Evolutionary conservation across 805 yeast species (phyloP).

Genomic region (Candida hungchunana): DNA sequence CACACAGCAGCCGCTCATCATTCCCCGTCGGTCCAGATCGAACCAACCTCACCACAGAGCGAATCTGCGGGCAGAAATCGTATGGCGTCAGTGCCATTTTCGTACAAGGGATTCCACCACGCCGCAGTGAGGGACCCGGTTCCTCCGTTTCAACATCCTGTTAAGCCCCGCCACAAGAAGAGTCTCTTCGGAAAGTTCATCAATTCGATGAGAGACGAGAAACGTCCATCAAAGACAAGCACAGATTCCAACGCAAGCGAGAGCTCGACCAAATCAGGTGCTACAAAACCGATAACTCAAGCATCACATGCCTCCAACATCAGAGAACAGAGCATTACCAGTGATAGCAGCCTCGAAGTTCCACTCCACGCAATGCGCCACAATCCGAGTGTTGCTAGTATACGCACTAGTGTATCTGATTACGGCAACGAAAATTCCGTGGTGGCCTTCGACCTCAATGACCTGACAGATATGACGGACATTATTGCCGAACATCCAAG

Average conservation of each 20-base stretch:
- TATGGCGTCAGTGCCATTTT: slow-evolving; percentile 18
- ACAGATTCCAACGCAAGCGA: slow-evolving; percentile 3
- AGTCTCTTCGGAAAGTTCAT: slow-evolving; percentile 28
- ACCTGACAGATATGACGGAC: slow-evolving; percentile 47
- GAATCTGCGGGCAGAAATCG: background rate
- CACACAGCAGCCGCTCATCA: slow-evolving; percentile 1
- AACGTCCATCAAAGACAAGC: slow-evolving; percentile 7
- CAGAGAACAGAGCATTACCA: slow-evolving; percentile 10
- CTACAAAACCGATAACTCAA: slow-evolving; percentile 6
- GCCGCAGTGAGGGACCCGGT: slow-evolving; percentile 27
- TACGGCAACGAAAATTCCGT: slow-evolving; percentile 30
- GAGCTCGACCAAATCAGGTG: slow-evolving; percentile 5
- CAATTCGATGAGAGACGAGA: slow-evolving; percentile 25
- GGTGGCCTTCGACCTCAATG: slow-evolving; percentile 34
- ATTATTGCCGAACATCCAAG: slow-evolving; percentile 31
- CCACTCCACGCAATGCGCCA: slow-evolving; percentile 3
- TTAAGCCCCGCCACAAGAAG: slow-evolving; percentile 35
- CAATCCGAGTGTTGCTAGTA: slow-evolving; percentile 16
- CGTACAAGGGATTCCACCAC: slow-evolving; percentile 31
- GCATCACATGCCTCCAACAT: slow-evolving; percentile 15
- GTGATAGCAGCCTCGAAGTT: slow-evolving; percentile 4
- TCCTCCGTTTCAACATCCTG: slow-evolving; percentile 47
- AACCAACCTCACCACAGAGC: slow-evolving; percentile 1
- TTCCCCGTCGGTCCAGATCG: background rate
- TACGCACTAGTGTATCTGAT: slow-evolving; percentile 10